Base-by-base conservation (phyloP, 1,284 basidiomycete species). In the Exobasidium cylindrosporum region DNA sequence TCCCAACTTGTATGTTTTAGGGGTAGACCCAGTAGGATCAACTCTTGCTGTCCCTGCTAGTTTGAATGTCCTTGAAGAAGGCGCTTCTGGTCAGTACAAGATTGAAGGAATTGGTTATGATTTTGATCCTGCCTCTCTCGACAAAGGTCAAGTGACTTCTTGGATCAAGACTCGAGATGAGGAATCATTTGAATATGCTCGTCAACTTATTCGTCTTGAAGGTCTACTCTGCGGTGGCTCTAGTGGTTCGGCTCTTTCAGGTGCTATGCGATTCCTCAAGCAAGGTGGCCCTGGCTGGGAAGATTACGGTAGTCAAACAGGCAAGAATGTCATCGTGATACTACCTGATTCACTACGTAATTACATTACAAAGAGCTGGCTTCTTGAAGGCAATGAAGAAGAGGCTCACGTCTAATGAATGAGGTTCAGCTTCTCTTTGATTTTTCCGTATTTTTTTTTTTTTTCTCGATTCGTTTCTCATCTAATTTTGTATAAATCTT, bases 271-370 rank as follows among this genome's bases (percentile, higher is more conserved):
- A 58, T 97, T 88, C 87, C 83, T 98, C 58, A 87, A 82, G 67
- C 80, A 80, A 17, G 85, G 86, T 7, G 70, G 66, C 43, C 84
- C 85, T 58, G 95, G 92, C 0, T 83, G 83, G 74, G 80, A 82
- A 54, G 54, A 63, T 3, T 82, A 91, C 46, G 90, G 89, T 0
- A 81, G 86, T 62, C 87, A 88, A 14, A 83, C 85, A 57, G 89
- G 88, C 6, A 84, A 85, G 77, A 98, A 97, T 76, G 92, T 96
- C 4, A 90, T 98, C 0, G 84, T 97, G 3, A 76, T 98, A 44
- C 82, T 96, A 46, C 87, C 95, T 28, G 95, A 98, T 77, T 91
- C 91, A 2, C 87, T 97, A 61, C 86, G 94, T 64, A 97, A 97
- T 81, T 97, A 97, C 81, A 95, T 97, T 86, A 91, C 89, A 82